Evolutionary conservation across 768 basidiomycete species (phyloP).

Genomic region (Chiua virens): DNA sequence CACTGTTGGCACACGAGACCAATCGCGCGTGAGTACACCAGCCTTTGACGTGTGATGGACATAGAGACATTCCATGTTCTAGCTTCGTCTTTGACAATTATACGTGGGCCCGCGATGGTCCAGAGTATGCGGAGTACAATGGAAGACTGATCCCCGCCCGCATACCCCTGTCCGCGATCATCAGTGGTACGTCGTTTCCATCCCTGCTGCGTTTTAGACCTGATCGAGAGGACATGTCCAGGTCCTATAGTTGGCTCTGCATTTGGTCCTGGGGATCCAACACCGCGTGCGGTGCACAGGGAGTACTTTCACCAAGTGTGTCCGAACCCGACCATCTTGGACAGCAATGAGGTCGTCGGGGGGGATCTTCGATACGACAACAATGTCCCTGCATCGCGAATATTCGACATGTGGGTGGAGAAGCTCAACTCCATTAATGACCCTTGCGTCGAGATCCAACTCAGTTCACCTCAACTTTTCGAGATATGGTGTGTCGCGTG

Average conservation of each 20-base stretch:
- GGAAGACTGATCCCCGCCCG: slow-evolving; percentile 52
- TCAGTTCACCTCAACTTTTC: slow-evolving; percentile 43
- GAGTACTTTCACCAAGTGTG: slow-evolving; percentile 50
- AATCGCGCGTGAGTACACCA: slow-evolving; percentile 45
- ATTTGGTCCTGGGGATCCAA: slow-evolving; percentile 33
- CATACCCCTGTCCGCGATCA: slow-evolving; percentile 53
- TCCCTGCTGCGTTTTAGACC: neutral
- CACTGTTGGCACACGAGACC: slow-evolving; percentile 46
- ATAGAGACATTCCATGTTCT: neutral
- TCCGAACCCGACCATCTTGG: slow-evolving; percentile 37
- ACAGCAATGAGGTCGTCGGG: slow-evolving; percentile 28
- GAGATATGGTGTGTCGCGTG: slow-evolving; percentile 55
- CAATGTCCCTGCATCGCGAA: slow-evolving; percentile 31
- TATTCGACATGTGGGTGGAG: slow-evolving; percentile 47
- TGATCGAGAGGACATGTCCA: slow-evolving; percentile 6
- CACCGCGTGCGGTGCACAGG: slow-evolving; percentile 46
- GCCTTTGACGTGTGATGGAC: no score
- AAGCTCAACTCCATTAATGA: slow-evolving; percentile 42
- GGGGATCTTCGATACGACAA: slow-evolving; percentile 17
- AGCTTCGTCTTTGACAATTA: slow-evolving; percentile 62
- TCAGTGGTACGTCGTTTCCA: slow-evolving; percentile 41
- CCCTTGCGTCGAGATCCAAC: slow-evolving; percentile 49
- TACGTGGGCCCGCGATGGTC: slow-evolving; percentile 47
- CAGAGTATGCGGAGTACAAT: slow-evolving; percentile 46
- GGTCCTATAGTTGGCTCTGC: slow-evolving; percentile 47